phyloP scores from a whole-genome alignment of 768 basidiomycete species.

The Lepiota subincarnata region DNA sequence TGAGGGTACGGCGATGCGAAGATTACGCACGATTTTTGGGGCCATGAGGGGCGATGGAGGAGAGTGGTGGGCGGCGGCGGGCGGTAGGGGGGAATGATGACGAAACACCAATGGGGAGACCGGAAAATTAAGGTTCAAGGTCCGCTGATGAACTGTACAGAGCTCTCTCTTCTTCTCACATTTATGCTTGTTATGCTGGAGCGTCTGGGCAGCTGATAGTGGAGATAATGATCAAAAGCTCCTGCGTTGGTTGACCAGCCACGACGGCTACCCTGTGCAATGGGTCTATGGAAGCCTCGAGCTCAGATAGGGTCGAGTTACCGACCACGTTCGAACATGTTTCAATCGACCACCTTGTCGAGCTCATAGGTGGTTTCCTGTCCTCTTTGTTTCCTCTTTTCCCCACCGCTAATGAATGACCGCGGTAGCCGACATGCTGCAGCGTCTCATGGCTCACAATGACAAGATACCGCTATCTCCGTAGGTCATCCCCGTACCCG shows the following conservation, averaged over 20 bases:
- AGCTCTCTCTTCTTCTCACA: conserved; percentile 19
- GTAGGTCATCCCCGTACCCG: conserved; percentile 39
- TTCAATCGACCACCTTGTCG: conserved; percentile 75
- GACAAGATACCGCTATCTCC: conserved; percentile 90
- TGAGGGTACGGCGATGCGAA: background rate
- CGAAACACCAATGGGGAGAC: conserved; percentile 11
- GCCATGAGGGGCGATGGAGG: conserved; percentile 23
- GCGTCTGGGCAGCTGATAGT: conserved; percentile 13
- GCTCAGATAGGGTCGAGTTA: conserved; percentile 66
- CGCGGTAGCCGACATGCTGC: conserved; percentile 86
- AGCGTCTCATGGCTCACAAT: conserved; percentile 92
- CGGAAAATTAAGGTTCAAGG: conserved; percentile 47
- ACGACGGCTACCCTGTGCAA: conserved; percentile 48
- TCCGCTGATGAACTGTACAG: conserved; percentile 60
- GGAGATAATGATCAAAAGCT: no score
- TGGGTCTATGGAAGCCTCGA: conserved; percentile 80
- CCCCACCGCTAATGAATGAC: conserved; percentile 14
- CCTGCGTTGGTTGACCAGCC: conserved; percentile 14
- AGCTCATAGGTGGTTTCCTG: conserved; percentile 71
- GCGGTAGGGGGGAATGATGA: background rate
- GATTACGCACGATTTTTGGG: conserved; percentile 18
- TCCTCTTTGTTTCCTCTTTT: conserved; percentile 6
- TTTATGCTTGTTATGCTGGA: conserved; percentile 35
- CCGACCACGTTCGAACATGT: conserved; percentile 83
- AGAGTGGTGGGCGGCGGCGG: conserved; percentile 17